Evolutionary conservation across 768 basidiomycete species (phyloP).

Genomic region (Gyrodon lividus): DNA sequence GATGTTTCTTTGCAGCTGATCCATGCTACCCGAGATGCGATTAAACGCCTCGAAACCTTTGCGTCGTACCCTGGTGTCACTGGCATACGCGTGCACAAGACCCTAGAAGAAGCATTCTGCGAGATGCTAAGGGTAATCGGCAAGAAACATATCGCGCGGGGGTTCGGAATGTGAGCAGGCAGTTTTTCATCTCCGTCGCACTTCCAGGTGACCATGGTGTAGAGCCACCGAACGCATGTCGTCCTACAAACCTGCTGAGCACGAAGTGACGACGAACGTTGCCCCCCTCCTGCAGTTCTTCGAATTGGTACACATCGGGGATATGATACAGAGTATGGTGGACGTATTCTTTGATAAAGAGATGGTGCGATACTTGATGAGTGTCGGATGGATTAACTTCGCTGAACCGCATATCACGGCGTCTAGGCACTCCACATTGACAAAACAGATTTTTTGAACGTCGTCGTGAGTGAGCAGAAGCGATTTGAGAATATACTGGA

Average conservation of each 20-base stretch:
- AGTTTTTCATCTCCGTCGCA: not conserved
- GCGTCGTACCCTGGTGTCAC: slow-evolving; percentile 82
- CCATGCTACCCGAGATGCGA: slow-evolving; percentile 85
- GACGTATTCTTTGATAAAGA: slow-evolving; percentile 99
- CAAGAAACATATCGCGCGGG: slow-evolving; percentile 75
- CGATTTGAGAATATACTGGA: slow-evolving; percentile 90
- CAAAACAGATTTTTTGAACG: slow-evolving; percentile 89
- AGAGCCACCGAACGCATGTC: slow-evolving; percentile 91
- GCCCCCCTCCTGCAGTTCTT: slow-evolving; percentile 96
- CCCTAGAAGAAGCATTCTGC: slow-evolving; percentile 92
- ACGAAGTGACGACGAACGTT: slow-evolving; percentile 76
- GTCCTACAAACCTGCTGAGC: slow-evolving; percentile 86
- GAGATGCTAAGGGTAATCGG: slow-evolving; percentile 76
- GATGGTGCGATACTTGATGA: slow-evolving; percentile 50
- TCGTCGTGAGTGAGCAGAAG: slow-evolving; percentile 95
- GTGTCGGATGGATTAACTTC: not conserved
- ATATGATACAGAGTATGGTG: slow-evolving; percentile 96
- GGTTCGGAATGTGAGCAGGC: slow-evolving; percentile 68
- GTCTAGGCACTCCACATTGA: slow-evolving; percentile 82
- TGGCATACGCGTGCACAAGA: slow-evolving; percentile 85
- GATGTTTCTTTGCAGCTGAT: slow-evolving; percentile 91
- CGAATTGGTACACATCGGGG: slow-evolving; percentile 94
- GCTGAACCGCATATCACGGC: not conserved
- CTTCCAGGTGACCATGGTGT: not conserved
- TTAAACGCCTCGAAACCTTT: slow-evolving; percentile 93